Evolutionary conservation across 1,284 basidiomycete species (phyloP).

Genomic region (Cutaneotrichosporon cavernicola): DNA sequence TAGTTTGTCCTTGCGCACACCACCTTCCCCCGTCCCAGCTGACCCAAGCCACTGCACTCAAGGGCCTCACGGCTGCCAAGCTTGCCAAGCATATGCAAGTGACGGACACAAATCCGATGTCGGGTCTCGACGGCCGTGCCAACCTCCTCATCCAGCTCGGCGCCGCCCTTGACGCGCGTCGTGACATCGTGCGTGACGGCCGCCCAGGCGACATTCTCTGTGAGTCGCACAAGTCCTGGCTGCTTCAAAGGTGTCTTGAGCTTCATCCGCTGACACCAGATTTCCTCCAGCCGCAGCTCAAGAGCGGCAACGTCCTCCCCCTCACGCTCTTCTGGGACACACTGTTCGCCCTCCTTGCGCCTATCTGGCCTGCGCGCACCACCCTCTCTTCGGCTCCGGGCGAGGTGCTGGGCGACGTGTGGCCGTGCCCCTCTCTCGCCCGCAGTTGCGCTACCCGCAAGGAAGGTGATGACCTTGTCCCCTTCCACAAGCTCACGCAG

Average conservation of each 20-base stretch:
- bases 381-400: constrained; percentile 58
- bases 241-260: not conserved
- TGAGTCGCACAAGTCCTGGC: constrained; percentile 43
- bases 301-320: constrained; percentile 52
- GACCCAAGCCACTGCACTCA: constrained; percentile 66
- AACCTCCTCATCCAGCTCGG: constrained; percentile 71
- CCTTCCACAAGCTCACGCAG: constrained; percentile 92
- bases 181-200: constrained; percentile 64
- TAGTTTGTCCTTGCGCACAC: too few relatives aligned
- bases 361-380: constrained; percentile 84
- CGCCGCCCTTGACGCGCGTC: constrained; percentile 64
- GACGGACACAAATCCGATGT: constrained; percentile 72
- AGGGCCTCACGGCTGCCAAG: constrained; percentile 63
- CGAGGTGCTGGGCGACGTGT: constrained; percentile 79
- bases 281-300: constrained; percentile 31
- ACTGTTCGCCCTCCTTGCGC: constrained; percentile 75
- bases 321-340: constrained; percentile 74
- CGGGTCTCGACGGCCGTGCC: constrained; percentile 82
- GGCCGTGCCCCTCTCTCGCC: constrained; percentile 69
- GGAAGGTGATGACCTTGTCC: constrained; percentile 71
- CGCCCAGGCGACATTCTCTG: constrained; percentile 80
- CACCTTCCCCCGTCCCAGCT: constrained; percentile 5
- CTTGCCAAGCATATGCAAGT: constrained; percentile 79
- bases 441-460: constrained; percentile 26
- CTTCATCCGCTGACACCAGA: constrained; percentile 18